Evolutionary conservation across 116 monocot species (phyloP).

Genomic region (Papilionanthe hybrid): DNA sequence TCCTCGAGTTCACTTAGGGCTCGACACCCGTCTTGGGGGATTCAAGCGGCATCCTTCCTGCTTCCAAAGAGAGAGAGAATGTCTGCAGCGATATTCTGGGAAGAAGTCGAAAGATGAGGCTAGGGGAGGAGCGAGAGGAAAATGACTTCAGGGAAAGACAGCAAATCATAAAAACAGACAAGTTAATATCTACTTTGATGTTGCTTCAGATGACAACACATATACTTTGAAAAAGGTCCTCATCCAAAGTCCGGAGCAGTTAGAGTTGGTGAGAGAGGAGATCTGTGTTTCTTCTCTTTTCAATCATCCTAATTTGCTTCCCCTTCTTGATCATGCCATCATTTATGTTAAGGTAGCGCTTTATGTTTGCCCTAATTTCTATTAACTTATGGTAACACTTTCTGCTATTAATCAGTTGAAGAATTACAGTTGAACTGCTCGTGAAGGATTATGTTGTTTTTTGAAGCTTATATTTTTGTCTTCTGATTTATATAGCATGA

Average conservation of each 20-base stretch:
- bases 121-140: constrained; percentile 12
- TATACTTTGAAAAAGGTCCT: constrained; percentile 98
- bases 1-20: too few relatives aligned
- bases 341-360: constrained; percentile 76
- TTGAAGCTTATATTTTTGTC: neutral
- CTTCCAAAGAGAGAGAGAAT: constrained; percentile 71
- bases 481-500: neutral
- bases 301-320: constrained; percentile 90
- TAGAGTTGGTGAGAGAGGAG: constrained; percentile 88
- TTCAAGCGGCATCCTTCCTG: constrained; percentile 17
- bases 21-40: constrained; percentile 30
- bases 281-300: constrained; percentile 88
- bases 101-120: constrained; percentile 11
- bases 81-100: constrained; percentile 40
- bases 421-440: neutral
- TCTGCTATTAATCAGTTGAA: neutral
- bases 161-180: neutral
- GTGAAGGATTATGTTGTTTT: neutral
- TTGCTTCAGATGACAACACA: constrained; percentile 66
- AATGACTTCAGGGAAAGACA: constrained; percentile 16
- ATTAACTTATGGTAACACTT: constrained; percentile 53
- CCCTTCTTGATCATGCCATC: constrained; percentile 95
- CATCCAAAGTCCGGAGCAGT: constrained; percentile 81
- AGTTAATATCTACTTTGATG: neutral
- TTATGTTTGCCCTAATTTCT: constrained; percentile 55